Base-by-base conservation (phyloP, 371 early-diverging fungal species). In the Cokeromyces recurvatus region DNA sequence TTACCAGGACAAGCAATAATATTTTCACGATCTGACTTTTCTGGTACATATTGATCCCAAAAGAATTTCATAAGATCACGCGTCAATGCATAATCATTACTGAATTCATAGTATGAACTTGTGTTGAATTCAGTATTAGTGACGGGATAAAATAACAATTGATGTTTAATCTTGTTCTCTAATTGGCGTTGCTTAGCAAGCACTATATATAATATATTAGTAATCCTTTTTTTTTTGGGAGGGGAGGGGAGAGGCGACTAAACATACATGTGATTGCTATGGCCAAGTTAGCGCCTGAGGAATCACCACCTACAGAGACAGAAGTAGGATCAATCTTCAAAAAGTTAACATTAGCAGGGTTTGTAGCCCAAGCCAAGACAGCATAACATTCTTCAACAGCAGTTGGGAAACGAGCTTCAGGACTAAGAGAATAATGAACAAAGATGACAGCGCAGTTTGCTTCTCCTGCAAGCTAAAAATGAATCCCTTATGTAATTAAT, bases 311-410 rank as follows among this genome's bases (percentile, higher is more conserved):
- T 17, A 62, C 23, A 17, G 55, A 54, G 12, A 62, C 37, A 21
- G 51, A 43, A 0, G 23, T 24, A 11, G 58, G 38, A 41, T 62
- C 63, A 8, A 57, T 34, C 8, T 38, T 43, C 22, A 51, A n/a
- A 11, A 23, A 21, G 11, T 35, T n/a, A 3, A n/a, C 32, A 8
- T 32, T 5, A 35, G 51, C 41, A 4, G 51, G 37, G 20, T 51
- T 42, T 1, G 43, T 38, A 2, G 34, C 32, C 51, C 52, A 57
- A 32, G 31, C 11, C 3, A 53, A 41, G 0, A 63, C 61, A 21
- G 43, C 38, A 22, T 62, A 41, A 22, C 62, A 62, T 37, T 69
- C 60, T 10, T 69, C 51, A 2, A 59, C 19, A 9, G 63, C 65
- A 16, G 42, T 43, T 2, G 70, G 70, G 31, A 47, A 69, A 2